phyloP scores from a whole-genome alignment of 2,329 filamentous ascomycete genomes.

The Albifimbria verrucaria region DNA sequence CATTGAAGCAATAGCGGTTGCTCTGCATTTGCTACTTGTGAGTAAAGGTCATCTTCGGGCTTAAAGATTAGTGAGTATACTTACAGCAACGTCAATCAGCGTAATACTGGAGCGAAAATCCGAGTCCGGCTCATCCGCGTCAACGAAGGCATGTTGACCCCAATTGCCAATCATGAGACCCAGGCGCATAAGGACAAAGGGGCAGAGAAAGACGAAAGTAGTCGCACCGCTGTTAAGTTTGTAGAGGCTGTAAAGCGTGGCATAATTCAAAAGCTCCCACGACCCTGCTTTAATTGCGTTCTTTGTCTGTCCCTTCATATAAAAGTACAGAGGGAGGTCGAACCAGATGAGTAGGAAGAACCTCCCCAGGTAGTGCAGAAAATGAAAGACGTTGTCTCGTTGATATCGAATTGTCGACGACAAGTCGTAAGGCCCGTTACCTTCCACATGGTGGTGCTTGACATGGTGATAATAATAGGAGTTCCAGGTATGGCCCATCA shows the following conservation, averaged over 20 bases:
- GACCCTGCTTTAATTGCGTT: conserved; percentile 51
- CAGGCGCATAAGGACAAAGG: conserved; percentile 62
- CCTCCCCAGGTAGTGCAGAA: conserved; percentile 68
- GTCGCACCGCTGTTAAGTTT: conserved; percentile 53
- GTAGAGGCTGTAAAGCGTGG: conserved; percentile 48
- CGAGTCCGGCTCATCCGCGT: conserved; percentile 69
- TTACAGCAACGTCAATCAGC: conserved; percentile 71
- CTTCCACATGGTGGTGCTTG: conserved; percentile 20
- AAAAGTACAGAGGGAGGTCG: conserved; percentile 74
- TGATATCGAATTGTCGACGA: conserved; percentile 76
- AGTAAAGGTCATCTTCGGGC: background rate
- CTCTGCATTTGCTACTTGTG: conserved; percentile 44
- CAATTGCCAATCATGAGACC: conserved; percentile 81
- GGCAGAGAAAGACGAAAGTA: conserved; percentile 63
- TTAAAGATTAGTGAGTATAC: conserved; percentile 23
- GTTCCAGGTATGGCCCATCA: conserved; percentile 84
- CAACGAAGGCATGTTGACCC: conserved; percentile 80
- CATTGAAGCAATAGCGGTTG: conserved; percentile 80
- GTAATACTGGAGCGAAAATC: conserved; percentile 79
- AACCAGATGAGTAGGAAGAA: conserved; percentile 74
- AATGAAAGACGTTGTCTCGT: conserved; percentile 63
- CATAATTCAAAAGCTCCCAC: conserved; percentile 60
- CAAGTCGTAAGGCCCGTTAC: conserved; percentile 72
- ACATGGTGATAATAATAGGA: conserved; percentile 59
- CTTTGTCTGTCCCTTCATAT: conserved; percentile 53